Percentiles rank a stretch among this genome's conserved stretches.
These are phyloP conservation scores for Fusarium brachygibbosum DNA, from an alignment of 2,329 filamentous ascomycete genomes.

Conservation along the genomic window DNA sequence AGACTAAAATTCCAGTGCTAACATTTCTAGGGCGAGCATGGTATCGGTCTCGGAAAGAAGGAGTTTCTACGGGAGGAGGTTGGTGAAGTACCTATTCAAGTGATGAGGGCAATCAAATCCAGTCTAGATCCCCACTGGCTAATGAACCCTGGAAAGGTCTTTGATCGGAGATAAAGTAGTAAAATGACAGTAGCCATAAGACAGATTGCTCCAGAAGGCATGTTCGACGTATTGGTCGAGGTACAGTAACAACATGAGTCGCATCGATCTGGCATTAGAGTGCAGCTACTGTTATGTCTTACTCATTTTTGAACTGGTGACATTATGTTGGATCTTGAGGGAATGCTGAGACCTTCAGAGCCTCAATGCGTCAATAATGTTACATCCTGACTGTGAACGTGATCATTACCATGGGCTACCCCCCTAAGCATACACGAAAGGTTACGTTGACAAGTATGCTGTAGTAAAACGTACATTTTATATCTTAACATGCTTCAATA, in stretches of 20 bases:
- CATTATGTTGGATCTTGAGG: accelerated
- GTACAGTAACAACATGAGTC: accelerated
- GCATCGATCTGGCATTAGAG: neutral
- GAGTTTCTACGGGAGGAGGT: slow-evolving; percentile 82
- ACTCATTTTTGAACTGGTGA: neutral
- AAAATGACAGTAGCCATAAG: no score
- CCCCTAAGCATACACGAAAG: no score
- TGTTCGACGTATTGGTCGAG: neutral
- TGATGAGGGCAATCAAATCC: slow-evolving; percentile 86
- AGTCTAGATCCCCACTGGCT: slow-evolving; percentile 88
- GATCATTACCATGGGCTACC: no score
- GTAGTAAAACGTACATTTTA: no score
- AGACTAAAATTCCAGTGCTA: accelerated
- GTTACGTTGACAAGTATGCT: neutral
- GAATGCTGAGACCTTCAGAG: neutral
- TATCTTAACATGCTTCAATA: neutral
- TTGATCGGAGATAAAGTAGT: neutral
- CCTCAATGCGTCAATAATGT: neutral
- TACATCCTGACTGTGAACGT: neutral
- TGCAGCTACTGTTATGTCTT: neutral
- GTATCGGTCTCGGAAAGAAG: slow-evolving; percentile 89
- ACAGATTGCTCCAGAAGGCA: neutral
- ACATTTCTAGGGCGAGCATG: slow-evolving; percentile 75
- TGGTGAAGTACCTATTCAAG: slow-evolving; percentile 80
- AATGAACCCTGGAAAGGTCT: slow-evolving; percentile 90